Conservation (phyloP, 768 basidiomycete genomes). For the Boletus rufocinnamomeus region DNA sequence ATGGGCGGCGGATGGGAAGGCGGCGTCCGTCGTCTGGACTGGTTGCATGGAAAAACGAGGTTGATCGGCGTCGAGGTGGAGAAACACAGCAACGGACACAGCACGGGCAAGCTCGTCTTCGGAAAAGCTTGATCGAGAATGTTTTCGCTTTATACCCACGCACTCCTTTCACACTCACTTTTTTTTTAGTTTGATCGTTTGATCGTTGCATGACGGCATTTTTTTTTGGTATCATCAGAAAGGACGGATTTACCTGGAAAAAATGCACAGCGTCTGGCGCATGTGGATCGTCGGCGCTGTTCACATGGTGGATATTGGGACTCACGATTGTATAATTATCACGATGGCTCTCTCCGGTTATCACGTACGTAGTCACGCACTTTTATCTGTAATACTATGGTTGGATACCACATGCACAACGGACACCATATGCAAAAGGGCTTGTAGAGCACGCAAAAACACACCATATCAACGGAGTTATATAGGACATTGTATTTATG, state of each 20-base stretch:
- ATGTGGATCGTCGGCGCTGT: slow-evolving; percentile 13
- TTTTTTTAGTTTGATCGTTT: neutral
- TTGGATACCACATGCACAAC: neutral
- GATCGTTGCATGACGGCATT: neutral
- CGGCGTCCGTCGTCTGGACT: slow-evolving; percentile 69
- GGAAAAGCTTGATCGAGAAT: slow-evolving; percentile 35
- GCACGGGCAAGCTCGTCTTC: slow-evolving; percentile 53
- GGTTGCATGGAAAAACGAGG: slow-evolving; percentile 60
- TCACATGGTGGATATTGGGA: slow-evolving; percentile 21
- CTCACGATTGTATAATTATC: slow-evolving; percentile 23
- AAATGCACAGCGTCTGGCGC: slow-evolving; percentile 9
- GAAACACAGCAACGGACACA: slow-evolving; percentile 40
- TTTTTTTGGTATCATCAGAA: slow-evolving; percentile 8
- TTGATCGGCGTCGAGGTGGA: slow-evolving; percentile 64
- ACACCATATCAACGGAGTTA: neutral
- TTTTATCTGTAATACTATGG: slow-evolving; percentile 27
- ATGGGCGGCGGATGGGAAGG: slow-evolving; percentile 70
- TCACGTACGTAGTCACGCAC: slow-evolving; percentile 19
- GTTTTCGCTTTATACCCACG: neutral
- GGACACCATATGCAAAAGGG: neutral
- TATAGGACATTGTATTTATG: neutral
- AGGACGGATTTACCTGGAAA: neutral
- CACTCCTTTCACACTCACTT: slow-evolving; percentile 3
- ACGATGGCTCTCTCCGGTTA: slow-evolving; percentile 8
- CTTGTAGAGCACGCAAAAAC: neutral